These are phyloP conservation scores for Corchorus capsularis DNA, from an alignment of 345 rosid genomes.

Conservation along the genomic window DNA sequence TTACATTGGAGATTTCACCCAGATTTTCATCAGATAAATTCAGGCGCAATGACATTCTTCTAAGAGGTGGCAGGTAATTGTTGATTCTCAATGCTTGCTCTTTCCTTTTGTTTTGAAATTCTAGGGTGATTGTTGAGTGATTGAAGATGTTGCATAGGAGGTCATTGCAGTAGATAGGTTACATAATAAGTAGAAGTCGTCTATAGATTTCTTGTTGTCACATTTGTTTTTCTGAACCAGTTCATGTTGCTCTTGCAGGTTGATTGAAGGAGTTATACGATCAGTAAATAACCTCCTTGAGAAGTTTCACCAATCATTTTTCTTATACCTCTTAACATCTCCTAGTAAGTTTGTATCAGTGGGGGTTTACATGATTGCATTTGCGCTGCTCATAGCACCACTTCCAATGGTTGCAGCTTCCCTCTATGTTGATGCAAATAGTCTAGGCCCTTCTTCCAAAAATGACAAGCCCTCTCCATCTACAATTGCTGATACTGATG, in stretches of 20 bases:
- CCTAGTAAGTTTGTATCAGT: slow-evolving; percentile 88
- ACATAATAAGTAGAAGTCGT: background rate
- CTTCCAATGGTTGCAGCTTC: slow-evolving; percentile 90
- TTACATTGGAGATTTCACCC: slow-evolving; percentile 84
- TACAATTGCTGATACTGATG: slow-evolving; percentile 15
- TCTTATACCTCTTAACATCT: slow-evolving; percentile 81
- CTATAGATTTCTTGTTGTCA: background rate
- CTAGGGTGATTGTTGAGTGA: background rate
- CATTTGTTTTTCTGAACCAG: slow-evolving; percentile 17
- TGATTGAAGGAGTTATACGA: slow-evolving; percentile 89
- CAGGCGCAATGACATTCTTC: slow-evolving; percentile 64
- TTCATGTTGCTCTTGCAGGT: slow-evolving; percentile 48
- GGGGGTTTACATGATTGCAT: slow-evolving; percentile 95
- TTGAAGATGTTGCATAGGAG: background rate
- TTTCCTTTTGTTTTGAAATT: background rate
- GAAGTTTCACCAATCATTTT: slow-evolving; percentile 97
- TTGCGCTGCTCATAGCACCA: slow-evolving; percentile 87
- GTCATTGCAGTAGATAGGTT: background rate
- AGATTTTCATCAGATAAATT: slow-evolving; percentile 47
- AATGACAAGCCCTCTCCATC: slow-evolving; percentile 24
- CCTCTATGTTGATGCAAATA: slow-evolving; percentile 61
- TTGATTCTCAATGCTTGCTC: slow-evolving; percentile 17
- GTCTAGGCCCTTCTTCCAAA: slow-evolving; percentile 32
- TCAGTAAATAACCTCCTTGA: slow-evolving; percentile 94
- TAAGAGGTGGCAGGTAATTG: slow-evolving; percentile 73